Evolutionary conservation across 352 stramenopile species (phyloP).

Genomic region (Globisporangium spiculum): DNA sequence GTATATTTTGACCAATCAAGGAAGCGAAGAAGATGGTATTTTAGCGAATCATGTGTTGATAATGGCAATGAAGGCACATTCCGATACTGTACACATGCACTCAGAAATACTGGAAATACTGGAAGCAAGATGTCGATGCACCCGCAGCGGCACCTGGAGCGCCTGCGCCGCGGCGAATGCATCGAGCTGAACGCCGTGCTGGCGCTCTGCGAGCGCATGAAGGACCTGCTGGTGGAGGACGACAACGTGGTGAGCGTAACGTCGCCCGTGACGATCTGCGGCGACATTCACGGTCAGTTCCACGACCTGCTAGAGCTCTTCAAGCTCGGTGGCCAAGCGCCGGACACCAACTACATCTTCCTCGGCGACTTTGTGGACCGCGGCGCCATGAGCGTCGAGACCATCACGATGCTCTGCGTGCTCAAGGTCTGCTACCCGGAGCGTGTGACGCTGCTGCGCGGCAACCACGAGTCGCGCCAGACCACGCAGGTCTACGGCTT

Average conservation of each 20-base stretch:
- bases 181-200: constrained; percentile 54
- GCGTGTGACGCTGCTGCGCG: constrained; percentile 91
- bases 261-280: constrained; percentile 84
- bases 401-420: constrained; percentile 89
- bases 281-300: constrained; percentile 98
- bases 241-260: constrained; percentile 77
- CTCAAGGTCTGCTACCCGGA: constrained; percentile 88
- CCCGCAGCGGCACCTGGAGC: constrained; percentile 47
- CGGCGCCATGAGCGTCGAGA: constrained; percentile 95
- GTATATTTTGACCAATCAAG: neutral
- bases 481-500: constrained; percentile 83
- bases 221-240: constrained; percentile 70
- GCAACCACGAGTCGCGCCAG: constrained; percentile 94
- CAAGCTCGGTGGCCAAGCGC: constrained; percentile 85
- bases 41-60: no score
- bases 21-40: no score
- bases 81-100: no score
- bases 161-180: constrained; percentile 51
- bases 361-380: constrained; percentile 98
- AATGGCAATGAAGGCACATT: no score
- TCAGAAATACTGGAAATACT: no score
- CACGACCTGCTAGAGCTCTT: constrained; percentile 95
- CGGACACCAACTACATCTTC: constrained; percentile 91
- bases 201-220: constrained; percentile 63
- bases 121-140: constrained; percentile 26